Evolutionary conservation across 140 eudicot species (phyloP), one percentile per base, ranked within the genome.

Genomic region (Erigeron philadelphicus): DNA sequence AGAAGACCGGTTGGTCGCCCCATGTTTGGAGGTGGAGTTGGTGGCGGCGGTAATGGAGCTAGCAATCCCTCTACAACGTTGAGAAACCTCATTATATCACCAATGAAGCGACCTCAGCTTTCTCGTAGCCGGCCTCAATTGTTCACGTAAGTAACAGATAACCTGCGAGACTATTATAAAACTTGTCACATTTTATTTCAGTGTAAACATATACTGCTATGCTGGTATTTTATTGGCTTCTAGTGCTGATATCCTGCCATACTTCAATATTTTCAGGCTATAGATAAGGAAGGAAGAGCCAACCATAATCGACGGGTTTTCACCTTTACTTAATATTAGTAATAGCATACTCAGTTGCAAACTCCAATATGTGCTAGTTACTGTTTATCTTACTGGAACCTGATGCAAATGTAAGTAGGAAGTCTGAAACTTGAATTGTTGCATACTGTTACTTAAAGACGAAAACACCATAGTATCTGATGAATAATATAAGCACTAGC

Each of bases 91-190:
- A 85, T 89, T 45, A 75, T 93, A 41, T 93, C 99, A 72, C 96
- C 99, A 44, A 83, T 93, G 79, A 89, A 89, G 75, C 83, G 97
- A 1, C 94, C 97, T 74, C 95, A 93, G 63, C 76, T 83, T 46
- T 87, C 97, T 43, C 90, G 95, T 54, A 89, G 62, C 74, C 82
- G 99, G 15, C 89, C 95, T 71, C 97, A 89, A 35, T n/a, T 92
- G 84, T 93, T 93, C 86, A 89, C 95, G 95, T 93, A 87, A 81
- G 95, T 46, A 17, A 49, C 70, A 41, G 58, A 41, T 11, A 68
- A 68, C 19, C 58, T 11, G 13, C 23, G 58, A 31, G 19, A 52
- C 17, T 19, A 21, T 49, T 10, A 31, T 31, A 31, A 31, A 31
- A 31, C 5, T 31, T 31, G 38, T 0, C 38, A 4, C 38, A 31